Conservation (phyloP, 2,329 filamentous ascomycete species). For the Epichloe elymi region DNA sequence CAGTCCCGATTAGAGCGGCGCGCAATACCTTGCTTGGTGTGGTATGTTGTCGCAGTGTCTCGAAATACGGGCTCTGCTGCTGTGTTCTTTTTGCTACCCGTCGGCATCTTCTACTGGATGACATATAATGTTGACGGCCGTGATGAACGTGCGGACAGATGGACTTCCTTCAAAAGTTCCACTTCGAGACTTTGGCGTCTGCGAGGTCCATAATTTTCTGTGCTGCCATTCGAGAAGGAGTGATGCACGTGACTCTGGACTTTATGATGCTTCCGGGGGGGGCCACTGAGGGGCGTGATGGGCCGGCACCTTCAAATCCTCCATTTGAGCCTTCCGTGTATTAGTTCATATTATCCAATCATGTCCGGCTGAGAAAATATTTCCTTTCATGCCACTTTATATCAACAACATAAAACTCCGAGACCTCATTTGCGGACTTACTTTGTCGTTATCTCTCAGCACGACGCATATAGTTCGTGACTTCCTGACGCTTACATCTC, state of each 20-base stretch:
- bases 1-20: neutral
- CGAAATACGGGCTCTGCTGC: neutral
- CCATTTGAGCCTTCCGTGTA: slow-evolving; percentile 12
- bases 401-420: neutral
- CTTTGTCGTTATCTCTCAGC: neutral
- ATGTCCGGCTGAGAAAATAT: slow-evolving; percentile 2
- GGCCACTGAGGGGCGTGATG: slow-evolving; percentile 12
- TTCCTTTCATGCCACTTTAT: neutral
- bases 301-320: slow-evolving; percentile 12
- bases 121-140: neutral
- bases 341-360: slow-evolving; percentile 9
- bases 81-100: neutral
- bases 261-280: slow-evolving; percentile 9
- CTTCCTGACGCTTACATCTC: slow-evolving; percentile 8
- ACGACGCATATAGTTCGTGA: slow-evolving; percentile 7
- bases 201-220: slow-evolving; percentile 8
- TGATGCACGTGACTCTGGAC: slow-evolving; percentile 12
- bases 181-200: slow-evolving; percentile 4
- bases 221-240: slow-evolving; percentile 3
- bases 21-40: neutral
- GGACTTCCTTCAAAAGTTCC: neutral
- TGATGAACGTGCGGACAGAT: neutral
- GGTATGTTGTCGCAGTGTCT: neutral
- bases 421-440: neutral
- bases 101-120: neutral